Conservation (phyloP, 306 rosid species). For the Abrus precatorius region DNA sequence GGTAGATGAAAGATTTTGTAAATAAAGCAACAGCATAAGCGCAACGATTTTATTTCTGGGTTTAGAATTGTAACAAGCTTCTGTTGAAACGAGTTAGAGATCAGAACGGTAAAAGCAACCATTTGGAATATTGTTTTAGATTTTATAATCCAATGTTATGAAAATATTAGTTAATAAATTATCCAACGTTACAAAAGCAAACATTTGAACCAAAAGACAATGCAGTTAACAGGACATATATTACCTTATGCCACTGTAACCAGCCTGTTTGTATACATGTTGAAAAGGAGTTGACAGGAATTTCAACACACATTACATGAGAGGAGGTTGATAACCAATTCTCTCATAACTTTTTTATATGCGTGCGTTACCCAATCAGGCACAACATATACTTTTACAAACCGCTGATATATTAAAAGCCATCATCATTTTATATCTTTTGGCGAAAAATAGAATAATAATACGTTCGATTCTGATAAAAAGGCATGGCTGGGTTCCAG, state of each 20-base stretch:
- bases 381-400: too few relatives aligned
- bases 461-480: background rate
- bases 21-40: background rate
- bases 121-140: background rate
- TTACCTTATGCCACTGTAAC: too few relatives aligned
- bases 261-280: too few relatives aligned
- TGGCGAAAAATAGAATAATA: slow-evolving; percentile 1
- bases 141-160: too few relatives aligned
- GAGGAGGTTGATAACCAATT: too few relatives aligned
- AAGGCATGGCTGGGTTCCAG: background rate
- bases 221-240: background rate
- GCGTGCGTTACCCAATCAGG: too few relatives aligned
- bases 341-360: too few relatives aligned
- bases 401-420: background rate
- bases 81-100: background rate
- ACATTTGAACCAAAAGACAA: background rate
- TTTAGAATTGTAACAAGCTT: background rate
- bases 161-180: too few relatives aligned
- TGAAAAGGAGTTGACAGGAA: too few relatives aligned
- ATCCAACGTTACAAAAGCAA: background rate
- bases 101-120: background rate
- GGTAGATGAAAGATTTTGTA: background rate
- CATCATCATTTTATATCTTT: background rate
- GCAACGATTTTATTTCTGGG: background rate
- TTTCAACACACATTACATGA: too few relatives aligned